These are phyloP conservation scores for Calonectria crousiana DNA, from an alignment of 2,329 filamentous ascomycete genomes.

Conservation along the genomic window DNA sequence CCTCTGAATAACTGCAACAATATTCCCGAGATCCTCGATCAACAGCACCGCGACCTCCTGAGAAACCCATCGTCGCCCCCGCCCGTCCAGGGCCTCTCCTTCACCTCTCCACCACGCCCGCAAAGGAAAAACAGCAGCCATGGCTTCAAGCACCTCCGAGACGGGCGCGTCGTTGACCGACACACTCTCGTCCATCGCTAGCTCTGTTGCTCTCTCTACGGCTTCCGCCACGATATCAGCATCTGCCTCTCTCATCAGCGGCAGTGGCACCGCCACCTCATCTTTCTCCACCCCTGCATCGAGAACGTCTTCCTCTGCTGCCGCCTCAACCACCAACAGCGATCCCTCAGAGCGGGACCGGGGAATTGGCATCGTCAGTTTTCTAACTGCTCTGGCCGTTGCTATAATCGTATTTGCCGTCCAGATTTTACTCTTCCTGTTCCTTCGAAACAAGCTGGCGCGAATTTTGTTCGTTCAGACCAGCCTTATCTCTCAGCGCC, in stretches of 20 bases:
- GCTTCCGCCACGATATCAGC: constrained; percentile 30
- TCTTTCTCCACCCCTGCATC: constrained; percentile 21
- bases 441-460: constrained; percentile 82
- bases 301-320: background rate
- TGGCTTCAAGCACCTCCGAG: constrained; percentile 25
- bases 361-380: constrained; percentile 57
- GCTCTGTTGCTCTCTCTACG: constrained; percentile 29
- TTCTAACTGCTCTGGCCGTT: constrained; percentile 73
- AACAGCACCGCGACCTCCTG: background rate
- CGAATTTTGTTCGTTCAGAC: constrained; percentile 79
- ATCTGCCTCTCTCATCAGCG: constrained; percentile 16
- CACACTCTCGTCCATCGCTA: constrained; percentile 32
- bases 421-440: constrained; percentile 77
- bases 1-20: constrained; percentile 22
- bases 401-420: constrained; percentile 73
- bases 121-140: constrained; percentile 4
- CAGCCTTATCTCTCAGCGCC: background rate
- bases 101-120: background rate
- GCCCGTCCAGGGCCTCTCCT: constrained; percentile 31
- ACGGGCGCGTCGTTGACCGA: constrained; percentile 34
- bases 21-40: constrained; percentile 7
- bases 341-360: constrained; percentile 57
- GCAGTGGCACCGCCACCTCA: constrained; percentile 13
- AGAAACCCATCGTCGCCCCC: background rate
- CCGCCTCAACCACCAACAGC: background rate